Base-by-base conservation (phyloP, 768 basidiomycete species). In the Sistotremastrum niveocremeum region DNA sequence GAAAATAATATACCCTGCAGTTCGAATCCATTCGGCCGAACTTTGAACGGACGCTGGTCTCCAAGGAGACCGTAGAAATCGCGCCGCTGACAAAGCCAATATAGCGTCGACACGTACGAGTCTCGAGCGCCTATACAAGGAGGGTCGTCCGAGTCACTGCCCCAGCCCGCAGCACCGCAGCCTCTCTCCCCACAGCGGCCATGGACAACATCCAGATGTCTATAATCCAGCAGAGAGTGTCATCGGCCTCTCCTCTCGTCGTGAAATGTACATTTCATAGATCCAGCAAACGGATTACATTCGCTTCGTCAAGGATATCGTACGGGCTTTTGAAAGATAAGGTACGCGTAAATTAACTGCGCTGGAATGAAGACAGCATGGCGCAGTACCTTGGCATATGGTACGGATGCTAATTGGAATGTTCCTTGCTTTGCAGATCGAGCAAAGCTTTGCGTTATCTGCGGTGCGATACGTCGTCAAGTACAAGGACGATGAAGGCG, bases 401-500 rank as follows among this genome's bases (percentile, higher is more conserved):
- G 28, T 7, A 4, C 2, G 29, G 38, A 5, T 7, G 9, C 28
- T 46, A 30, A 29, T 39, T 44, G 37, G 49, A 10, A 10, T 9
- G 11, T 38, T 42, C 4, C 30, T 9, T 34, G 11, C 36, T 11
- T n/a, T 34, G 39, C 55, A 94, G 91, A 74, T 95, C 34, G 87
- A 88, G 53, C 81, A 87, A 57, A 81, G 80, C 50, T 95, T 89
- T 59, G 73, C 80, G 1, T 73, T 94, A 28, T 77, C 71, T 38
- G 74, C 76, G 4, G 73, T 76, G 0, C 64, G 77, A 5, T 94
- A 84, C 55, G 67, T 68, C 4, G 79, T 97, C 47, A 69, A 79
- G 4, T 95, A 89, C 65, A 84, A 79, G 54, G 89, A 91, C 56
- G 88, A 95, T 57, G 88, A 93, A 48, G 83, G 81, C 48, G 88